Evolutionary conservation across 1,284 basidiomycete genomes (phyloP), one percentile per base, ranked within the genome.

Genomic region (Cutaneotrichosporon curvatum): DNA sequence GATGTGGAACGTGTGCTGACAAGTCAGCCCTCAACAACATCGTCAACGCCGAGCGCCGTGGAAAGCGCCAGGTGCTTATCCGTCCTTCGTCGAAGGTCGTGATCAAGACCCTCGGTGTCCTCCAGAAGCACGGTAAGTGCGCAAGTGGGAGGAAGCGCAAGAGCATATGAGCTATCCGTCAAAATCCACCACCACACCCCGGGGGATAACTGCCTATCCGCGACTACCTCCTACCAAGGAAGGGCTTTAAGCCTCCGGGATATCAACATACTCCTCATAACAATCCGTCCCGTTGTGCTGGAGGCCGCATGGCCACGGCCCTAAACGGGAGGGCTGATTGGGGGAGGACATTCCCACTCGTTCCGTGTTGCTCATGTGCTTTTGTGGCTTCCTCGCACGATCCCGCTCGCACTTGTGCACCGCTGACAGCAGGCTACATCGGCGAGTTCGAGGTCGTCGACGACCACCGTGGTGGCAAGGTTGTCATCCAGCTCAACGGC

Each of bases 371-470:
- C 25, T 28, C 15, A 7, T 18, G 7, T 36, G 22, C 18, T 14
- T 34, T 12, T 36, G 18, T 42, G 20, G 15, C 32, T 18, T 32
- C 10, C 33, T 35, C 16, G 40, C 32, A 19, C 18, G 30, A 8
- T 8, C 30, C 9, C 30, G 15, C 30, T 8, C 30, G 30, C 8
- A 21, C 12, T 34, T 23, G 18, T 23, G 25, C 31, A 20, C 1
- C 25, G 34, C 42, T 44, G 18, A 23, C 9, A 6, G 7, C 61
- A 96, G 92, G 91, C 56, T 97, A 97, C 81, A 96, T 97, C 58
- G 91, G 91, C 67, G 94, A 98, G 78, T 98, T 98, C 71, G 94
- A 97, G 76, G 87, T 96, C 75, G 85, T 99, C 70, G 95, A 99
- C 70, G 95, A 99, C 78, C 95, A 98, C 76, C 91, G 95, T 57